These are phyloP conservation scores for Ascochyta koolunga DNA, from an alignment of 2,329 filamentous ascomycete species.

Conservation along the genomic window DNA sequence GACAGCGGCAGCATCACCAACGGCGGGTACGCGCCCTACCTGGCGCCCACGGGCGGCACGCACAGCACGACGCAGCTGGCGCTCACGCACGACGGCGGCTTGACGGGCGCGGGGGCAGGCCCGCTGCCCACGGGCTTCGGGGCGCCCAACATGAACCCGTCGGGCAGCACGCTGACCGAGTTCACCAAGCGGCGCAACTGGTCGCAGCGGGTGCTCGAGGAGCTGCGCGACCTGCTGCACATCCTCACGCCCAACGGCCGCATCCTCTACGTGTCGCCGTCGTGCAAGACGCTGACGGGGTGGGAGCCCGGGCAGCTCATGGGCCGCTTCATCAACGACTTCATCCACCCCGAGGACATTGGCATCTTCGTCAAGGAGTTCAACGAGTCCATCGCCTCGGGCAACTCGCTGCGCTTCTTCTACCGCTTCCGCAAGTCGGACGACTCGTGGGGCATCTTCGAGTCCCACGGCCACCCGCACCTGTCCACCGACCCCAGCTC, in stretches of 20 bases:
- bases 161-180: conserved; percentile 65
- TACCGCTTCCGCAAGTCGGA: conserved; percentile 82
- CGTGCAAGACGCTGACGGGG: conserved; percentile 74
- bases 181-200: conserved; percentile 75
- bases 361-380: conserved; percentile 84
- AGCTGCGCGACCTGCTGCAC: conserved; percentile 86
- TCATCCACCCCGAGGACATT: conserved; percentile 85
- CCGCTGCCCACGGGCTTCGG: conserved; percentile 63
- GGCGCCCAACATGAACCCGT: conserved; percentile 49
- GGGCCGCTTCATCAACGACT: conserved; percentile 77
- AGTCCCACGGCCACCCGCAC: conserved; percentile 91
- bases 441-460: conserved; percentile 77
- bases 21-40: conserved; percentile 16
- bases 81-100: conserved; percentile 42
- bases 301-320: conserved; percentile 73
- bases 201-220: conserved; percentile 87
- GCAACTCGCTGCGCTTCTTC: conserved; percentile 81
- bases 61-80: conserved; percentile 22
- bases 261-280: conserved; percentile 85
- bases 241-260: conserved; percentile 85
- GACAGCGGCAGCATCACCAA: conserved; percentile 30
- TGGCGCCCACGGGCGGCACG: conserved; percentile 18
- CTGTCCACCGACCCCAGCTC: conserved; percentile 72
- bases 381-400: conserved; percentile 84
- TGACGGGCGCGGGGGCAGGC: conserved; percentile 59